Base-by-base conservation (phyloP, 768 basidiomycete species). In the Clavaria fumosa region DNA sequence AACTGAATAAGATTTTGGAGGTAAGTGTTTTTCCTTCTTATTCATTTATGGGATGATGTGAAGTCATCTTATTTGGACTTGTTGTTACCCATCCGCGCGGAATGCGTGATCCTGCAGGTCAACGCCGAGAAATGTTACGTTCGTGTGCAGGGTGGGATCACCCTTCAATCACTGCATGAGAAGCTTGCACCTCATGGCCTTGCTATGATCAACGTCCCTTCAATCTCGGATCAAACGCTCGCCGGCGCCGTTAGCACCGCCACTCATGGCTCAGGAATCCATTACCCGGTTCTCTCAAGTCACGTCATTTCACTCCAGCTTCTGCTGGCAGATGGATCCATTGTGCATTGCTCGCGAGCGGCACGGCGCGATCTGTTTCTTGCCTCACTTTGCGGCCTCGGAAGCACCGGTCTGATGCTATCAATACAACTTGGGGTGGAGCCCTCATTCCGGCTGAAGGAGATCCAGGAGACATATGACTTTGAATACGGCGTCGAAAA, bases 141-240 rank as follows among this genome's bases (percentile, higher is more conserved):
- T 48, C 60, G 74, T 47, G 80, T 70, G 1, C 71, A 90, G 57
- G 79, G 72, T 3, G 88, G 88, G 15, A 78, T 89, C 53, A 76
- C 70, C 4, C 74, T 96, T 39, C 63, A 77, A 40, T 63, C 69
- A 35, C 68, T 96, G 4, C 86, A 93, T 45, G 59, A 55, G 17
- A 63, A 65, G 11, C 77, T 97, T 39, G 71, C 65, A 34, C 54
- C 60, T 9, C 61, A 77, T 48, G 66, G 67, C 23, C 71, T 96
- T 22, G 91, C 90, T 26, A 78, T 99, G 72, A 75, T 70, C 50
- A 93, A 84, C 57, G 68, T 96, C 43, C 95, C 95, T 23, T 91
- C 89, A 20, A 96, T 99, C 50, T 93, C 89, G 23, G 90, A 95
- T 54, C 93, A 96, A 56, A 86, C 89, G 3, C 67, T 99, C 45